Percentiles rank a stretch among this genome's conserved stretches.
phyloP scores from a whole-genome alignment of 2,329 filamentous ascomycete genomes.

The Arthrobotrys pseudoclavata region DNA sequence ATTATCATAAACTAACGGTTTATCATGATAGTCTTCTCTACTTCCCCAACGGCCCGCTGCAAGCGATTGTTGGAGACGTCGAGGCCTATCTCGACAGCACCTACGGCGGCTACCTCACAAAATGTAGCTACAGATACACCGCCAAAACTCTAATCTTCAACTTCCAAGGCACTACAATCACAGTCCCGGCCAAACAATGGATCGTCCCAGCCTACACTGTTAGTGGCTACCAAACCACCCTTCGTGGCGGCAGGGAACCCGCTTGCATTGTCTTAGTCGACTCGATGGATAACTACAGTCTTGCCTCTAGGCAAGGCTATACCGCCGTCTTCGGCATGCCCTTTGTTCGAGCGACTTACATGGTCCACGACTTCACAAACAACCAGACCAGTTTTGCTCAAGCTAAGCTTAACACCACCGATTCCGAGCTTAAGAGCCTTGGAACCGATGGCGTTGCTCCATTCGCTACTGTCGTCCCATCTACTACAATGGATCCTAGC shows the following conservation, averaged over 20 bases:
- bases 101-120: constrained; percentile 54
- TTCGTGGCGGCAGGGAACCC: constrained; percentile 14
- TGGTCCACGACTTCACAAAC: constrained; percentile 59
- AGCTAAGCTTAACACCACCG: constrained; percentile 56
- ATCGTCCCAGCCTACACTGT: constrained; percentile 51
- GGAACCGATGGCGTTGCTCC: constrained; percentile 50
- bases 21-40: constrained; percentile 44
- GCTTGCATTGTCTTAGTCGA: constrained; percentile 56
- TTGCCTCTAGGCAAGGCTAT: constrained; percentile 36
- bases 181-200: constrained; percentile 44
- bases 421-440: constrained; percentile 48
- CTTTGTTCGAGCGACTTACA: constrained; percentile 52
- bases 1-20: constrained; percentile 1
- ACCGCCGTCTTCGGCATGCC: constrained; percentile 53
- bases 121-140: constrained; percentile 41
- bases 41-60: constrained; percentile 46
- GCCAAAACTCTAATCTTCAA: constrained; percentile 42
- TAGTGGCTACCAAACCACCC: constrained; percentile 38
- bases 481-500: constrained; percentile 23
- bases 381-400: constrained; percentile 57
- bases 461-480: constrained; percentile 33
- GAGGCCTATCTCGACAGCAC: constrained; percentile 47
- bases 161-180: constrained; percentile 50
- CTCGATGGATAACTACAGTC: constrained; percentile 55
- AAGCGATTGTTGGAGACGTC: constrained; percentile 43